Conservation (phyloP, 805 yeast species). For the Teunomyces pallodes region DNA sequence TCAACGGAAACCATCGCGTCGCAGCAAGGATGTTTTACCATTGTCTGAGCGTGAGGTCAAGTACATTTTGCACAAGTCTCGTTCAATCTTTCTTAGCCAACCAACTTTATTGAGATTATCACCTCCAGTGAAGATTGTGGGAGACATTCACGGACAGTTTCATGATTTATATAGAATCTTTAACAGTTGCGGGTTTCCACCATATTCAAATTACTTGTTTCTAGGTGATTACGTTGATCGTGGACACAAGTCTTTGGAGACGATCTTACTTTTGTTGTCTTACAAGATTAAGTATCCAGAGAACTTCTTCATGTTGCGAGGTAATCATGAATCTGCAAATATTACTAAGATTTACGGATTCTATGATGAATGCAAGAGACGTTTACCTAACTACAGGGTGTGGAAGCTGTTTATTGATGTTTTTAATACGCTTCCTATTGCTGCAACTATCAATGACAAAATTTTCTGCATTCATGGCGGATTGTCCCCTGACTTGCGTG, state of each 20-base stretch:
- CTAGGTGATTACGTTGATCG: conserved; percentile 62
- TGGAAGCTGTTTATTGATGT: conserved; percentile 57
- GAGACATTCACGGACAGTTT: conserved; percentile 76
- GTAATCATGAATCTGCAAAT: conserved; percentile 59
- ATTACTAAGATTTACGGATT: conserved; percentile 60
- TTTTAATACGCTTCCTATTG: conserved; percentile 57
- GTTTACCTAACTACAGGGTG: conserved; percentile 41
- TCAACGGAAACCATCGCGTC: conserved; percentile 9
- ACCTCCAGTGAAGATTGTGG: conserved; percentile 81
- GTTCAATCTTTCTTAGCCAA: conserved; percentile 60
- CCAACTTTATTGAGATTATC: conserved; percentile 64
- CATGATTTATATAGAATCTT: conserved; percentile 53
- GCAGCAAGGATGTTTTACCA: conserved; percentile 46
- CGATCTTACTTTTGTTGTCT: conserved; percentile 49
- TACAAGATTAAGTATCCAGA: conserved; percentile 59
- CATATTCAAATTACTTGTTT: conserved; percentile 52
- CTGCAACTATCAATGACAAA: conserved; percentile 59
- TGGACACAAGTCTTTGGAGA: conserved; percentile 57
- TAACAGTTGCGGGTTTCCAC: conserved; percentile 60
- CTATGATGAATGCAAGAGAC: conserved; percentile 59
- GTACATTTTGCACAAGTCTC: conserved; percentile 53
- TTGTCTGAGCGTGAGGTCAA: conserved; percentile 54
- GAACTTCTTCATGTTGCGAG: conserved; percentile 58
- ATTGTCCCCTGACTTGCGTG: conserved; percentile 65
- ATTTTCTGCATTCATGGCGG: conserved; percentile 70